Evolutionary conservation across 495 filamentous ascomycete species (phyloP), one percentile per base, ranked within the genome.

Genomic region (Aspergillus nanangensis): DNA sequence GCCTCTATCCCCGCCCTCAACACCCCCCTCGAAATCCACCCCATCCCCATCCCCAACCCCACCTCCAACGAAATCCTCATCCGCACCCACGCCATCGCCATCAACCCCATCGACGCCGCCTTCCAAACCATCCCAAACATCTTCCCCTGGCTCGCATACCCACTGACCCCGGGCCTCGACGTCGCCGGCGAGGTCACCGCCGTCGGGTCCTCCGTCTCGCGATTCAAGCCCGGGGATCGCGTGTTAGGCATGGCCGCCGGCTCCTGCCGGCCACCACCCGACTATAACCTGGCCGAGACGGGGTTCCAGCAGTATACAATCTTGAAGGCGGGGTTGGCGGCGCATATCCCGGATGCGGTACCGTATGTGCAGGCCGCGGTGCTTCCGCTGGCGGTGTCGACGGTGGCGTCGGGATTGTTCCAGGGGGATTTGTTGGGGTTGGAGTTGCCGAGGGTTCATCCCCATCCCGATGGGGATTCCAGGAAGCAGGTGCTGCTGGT

Each of bases 321-420:
- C 4, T 17, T 66, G 5, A 48, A 19, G 20, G 34, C 20, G 4
- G 44, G 48, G 23, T 32, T 53, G 35, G 44, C 44, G 11, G 37
- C 24, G 22, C 17, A 31, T 19, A 31, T 57, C 14, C 55, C 55
- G 5, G 41, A 40, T 5, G n/a, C 22, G 4, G 5, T 57, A 9
- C 10, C 44, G 2, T 57, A 79, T 40, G 47, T 55, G 19, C 8
- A 33, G 1, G 55, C 55, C 3, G 61, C 52, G 7, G 75, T 79
- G 0, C 37, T 80, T 0, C 74, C 75, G 0, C 58, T 79, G 10
- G 69, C 56, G 0, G 8, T 63, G 2, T 74, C 72, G 2, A 85
- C 82, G 0, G 78, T 81, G 0, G 66, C 75, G 1, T 58, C 52
- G 11, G 78, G 70, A 2, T 56, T 87, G 1, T 86, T 77, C 51